Evolutionary conservation across 805 yeast species (phyloP), one percentile per base, ranked within the genome.

Genomic region (Saccharomyces cerevisiae): DNA sequence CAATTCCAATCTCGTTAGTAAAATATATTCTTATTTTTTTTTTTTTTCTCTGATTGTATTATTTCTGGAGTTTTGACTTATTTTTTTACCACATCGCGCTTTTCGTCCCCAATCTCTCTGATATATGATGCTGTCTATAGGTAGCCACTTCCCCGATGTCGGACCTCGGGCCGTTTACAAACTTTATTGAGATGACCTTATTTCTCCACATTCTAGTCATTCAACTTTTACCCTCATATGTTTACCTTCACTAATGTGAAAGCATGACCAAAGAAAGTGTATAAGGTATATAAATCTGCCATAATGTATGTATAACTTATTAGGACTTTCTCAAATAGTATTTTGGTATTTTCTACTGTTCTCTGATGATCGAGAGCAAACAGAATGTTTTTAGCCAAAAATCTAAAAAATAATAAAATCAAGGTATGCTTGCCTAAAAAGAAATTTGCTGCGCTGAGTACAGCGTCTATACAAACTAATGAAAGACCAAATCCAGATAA

Each of bases 401-500:
- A 36, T 17, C 24, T 36, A 9, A 36, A 36, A n/a, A 17, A 36
- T 36, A 36, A 36, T 2, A 36, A 24, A 17, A 36, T 36, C 13
- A 9, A 17, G 11, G 43, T 36, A 17, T 36, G 17, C 11, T 4
- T 36, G 24, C 43, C 24, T 4, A 36, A 17, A 17, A 21, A 6
- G 43, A 17, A 17, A 17, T 10, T 10, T 17, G 6, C 24, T 36
- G 6, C 22, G 13, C 43, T 17, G 5, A 49, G 28, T 13, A 28
- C 41, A 11, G 28, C 51, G 4, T 10, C 21, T 31, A 8, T 14
- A n/a, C n/a, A 26, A 36, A 30, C 52, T 65, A 80, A 80, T 65
- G 75, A 74, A 41, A 76, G 82, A 51, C 84, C 84, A 8, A 61
- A 70, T 52, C 72, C 80, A 27, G 85, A 81, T 65, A 64, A 68